Evolutionary conservation across 23 red algal species (phyloP), one percentile per base, ranked within the genome.

Genomic region (Gracilariopsis chorda): DNA sequence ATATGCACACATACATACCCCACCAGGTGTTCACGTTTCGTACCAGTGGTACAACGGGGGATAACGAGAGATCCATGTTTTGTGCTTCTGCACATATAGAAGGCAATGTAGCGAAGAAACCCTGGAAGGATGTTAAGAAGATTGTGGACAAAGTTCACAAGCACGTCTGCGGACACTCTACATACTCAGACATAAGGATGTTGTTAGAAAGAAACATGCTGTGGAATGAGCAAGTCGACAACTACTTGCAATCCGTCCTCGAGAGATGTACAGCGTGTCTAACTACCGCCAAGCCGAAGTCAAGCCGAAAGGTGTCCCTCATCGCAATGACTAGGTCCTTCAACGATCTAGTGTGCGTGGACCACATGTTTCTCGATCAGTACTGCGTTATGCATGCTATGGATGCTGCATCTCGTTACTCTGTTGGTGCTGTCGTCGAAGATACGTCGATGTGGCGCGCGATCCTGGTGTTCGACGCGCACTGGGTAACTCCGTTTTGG

Each of bases 121-220:
- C 71, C 7, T 77, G 40, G 37, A 77, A 11, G 33, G 71, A 77
- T 25, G 6, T 77, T 12, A 48, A 48, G 40, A 77, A 46, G 40
- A 77, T 77, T 7, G 48, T 82, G 13, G 78, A 82, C 44, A 82
- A 82, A 7, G 55, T 82, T 20, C 49, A 82, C 32, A 39, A 64
- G 32, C 43, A 84, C 42, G 80, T 84, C 2, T 84, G 80, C n/a
- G 55, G 57, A 41, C 37, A 84, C 21, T 64, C 57, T 20, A 67
- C 51, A 13, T 53, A 67, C 19, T 67, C 35, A 24, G 80, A 84
- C 42, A 64, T 84, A 17, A 84, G 48, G 21, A 35, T 84, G 41
- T 48, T 84, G 7, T 20, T 84, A 12, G 6, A 84, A 67, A 33
- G 80, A 0, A 64, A 84, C 24, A 29, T n/a, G 32, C 13, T 84